Conservation (phyloP, 306 rosid genomes). For the Phaseolus lunatus region DNA sequence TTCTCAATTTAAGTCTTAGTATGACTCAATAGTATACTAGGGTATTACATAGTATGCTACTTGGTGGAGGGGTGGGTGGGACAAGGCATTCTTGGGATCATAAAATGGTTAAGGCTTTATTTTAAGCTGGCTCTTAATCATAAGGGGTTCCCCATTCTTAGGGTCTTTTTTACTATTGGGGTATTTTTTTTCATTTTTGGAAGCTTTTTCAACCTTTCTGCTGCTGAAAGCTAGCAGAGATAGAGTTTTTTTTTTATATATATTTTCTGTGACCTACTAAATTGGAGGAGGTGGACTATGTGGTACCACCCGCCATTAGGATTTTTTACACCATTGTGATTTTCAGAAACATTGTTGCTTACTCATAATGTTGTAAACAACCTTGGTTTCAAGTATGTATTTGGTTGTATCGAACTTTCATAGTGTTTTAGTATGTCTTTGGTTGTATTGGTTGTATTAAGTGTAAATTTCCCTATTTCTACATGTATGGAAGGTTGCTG, state of each 20-base stretch:
- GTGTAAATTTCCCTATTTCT: conserved; percentile 63
- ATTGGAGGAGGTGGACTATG: conserved; percentile 69
- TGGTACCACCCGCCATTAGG: conserved; percentile 81
- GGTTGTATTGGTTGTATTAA: conserved; percentile 10
- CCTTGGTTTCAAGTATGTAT: conserved; percentile 30
- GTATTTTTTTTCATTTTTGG: neutral
- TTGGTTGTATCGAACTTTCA: conserved; percentile 14
- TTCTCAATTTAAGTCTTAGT: conserved; percentile 40
- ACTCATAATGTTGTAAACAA: conserved; percentile 49
- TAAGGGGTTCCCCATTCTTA: conserved; percentile 42
- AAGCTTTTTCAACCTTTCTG: conserved; percentile 41
- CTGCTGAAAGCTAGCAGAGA: conserved; percentile 50
- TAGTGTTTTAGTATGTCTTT: conserved; percentile 48
- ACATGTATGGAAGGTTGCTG: conserved; percentile 47
- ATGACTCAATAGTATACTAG: conserved; percentile 71
- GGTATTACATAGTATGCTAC: conserved; percentile 79
- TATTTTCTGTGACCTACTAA: conserved; percentile 39
- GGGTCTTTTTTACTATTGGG: conserved; percentile 50
- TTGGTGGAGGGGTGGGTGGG: conserved; percentile 21
- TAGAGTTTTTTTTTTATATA: conserved; percentile 25
- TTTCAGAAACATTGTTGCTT: conserved; percentile 48
- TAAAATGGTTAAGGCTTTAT: conserved; percentile 64
- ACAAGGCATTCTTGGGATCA: conserved; percentile 52
- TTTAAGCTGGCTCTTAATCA: conserved; percentile 68
- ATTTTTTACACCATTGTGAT: conserved; percentile 26